Conservation (phyloP, 2,329 filamentous ascomycete species). For the Tympanopsis confertula region DNA sequence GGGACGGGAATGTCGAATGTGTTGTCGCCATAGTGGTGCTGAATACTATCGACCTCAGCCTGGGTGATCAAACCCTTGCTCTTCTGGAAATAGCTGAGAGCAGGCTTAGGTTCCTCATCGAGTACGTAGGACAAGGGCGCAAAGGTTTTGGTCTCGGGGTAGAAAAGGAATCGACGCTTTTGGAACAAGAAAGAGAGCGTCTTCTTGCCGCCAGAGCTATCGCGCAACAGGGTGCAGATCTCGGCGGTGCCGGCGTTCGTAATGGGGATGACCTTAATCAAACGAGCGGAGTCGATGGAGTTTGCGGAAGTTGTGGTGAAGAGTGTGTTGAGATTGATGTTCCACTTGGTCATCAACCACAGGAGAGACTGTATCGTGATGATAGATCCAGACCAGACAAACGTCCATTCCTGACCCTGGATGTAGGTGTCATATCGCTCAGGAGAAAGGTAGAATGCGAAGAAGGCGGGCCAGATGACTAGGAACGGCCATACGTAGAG, state of each 20-base stretch:
- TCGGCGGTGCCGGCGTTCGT: constrained; percentile 82
- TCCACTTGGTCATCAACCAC: constrained; percentile 98
- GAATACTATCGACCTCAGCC: constrained; percentile 66
- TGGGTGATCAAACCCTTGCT: constrained; percentile 64
- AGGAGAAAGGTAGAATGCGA: constrained; percentile 72
- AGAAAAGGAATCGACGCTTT: constrained; percentile 89
- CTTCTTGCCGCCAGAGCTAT: constrained; percentile 64
- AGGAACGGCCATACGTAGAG: constrained; percentile 88
- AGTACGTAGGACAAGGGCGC: constrained; percentile 72
- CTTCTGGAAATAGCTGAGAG: constrained; percentile 15
- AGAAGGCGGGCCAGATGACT: constrained; percentile 83
- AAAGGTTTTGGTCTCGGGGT: constrained; percentile 62
- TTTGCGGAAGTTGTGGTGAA: constrained; percentile 69
- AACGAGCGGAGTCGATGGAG: constrained; percentile 59
- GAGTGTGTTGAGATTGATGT: constrained; percentile 68
- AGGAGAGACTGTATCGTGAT: constrained; percentile 76
- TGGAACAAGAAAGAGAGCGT: constrained; percentile 89
- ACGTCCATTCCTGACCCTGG: constrained; percentile 92
- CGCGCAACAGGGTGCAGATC: constrained; percentile 71
- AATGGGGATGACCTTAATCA: constrained; percentile 87
- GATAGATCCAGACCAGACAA: constrained; percentile 83
- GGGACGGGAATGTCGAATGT: constrained; percentile 97
- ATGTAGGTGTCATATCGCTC: constrained; percentile 86
- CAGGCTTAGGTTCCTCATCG: constrained; percentile 55
- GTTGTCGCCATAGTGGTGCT: constrained; percentile 91